Percentiles rank a stretch among this genome's conserved stretches.
Evolutionary conservation across 169 alveolate genomes (phyloP).

Genomic region (Prorocentrum cordatum): DNA sequence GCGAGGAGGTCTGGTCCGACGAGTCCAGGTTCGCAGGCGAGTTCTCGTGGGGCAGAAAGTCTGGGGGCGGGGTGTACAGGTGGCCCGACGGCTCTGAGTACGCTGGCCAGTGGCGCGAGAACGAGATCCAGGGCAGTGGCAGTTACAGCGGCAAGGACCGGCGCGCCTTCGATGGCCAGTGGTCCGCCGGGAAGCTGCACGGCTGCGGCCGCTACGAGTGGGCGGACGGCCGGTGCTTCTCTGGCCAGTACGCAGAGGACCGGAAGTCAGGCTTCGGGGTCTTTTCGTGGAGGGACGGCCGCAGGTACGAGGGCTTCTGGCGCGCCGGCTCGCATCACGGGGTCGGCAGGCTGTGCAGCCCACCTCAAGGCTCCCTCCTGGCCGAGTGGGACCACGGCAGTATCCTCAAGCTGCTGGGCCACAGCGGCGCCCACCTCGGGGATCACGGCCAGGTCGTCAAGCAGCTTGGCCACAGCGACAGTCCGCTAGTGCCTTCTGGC

Average conservation of each 20-base stretch:
- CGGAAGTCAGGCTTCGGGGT: neutral
- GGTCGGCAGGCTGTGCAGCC: neutral
- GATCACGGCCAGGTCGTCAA: too few species aligned
- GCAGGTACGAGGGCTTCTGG: neutral
- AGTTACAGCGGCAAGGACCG: neutral
- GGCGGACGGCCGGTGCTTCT: neutral
- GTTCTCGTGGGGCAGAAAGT: neutral
- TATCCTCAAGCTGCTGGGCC: too few species aligned
- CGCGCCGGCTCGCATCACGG: neutral
- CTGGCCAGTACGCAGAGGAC: neutral
- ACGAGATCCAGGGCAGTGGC: neutral
- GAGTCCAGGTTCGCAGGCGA: neutral
- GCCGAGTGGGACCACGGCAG: too few species aligned
- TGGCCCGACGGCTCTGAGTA: slow-evolving; percentile 6
- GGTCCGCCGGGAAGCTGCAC: neutral
- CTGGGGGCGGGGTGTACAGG: neutral
- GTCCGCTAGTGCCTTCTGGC: too few species aligned
- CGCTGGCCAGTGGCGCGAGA: neutral
- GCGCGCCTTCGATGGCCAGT: neutral
- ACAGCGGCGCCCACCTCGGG: too few species aligned
- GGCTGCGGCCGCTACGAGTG: neutral
- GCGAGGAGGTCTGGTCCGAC: neutral
- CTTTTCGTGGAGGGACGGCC: slow-evolving; percentile 2
- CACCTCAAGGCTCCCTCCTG: neutral
- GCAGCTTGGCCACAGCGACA: too few species aligned